Evolutionary conservation across 225 moss, liverwort and hornwort genomes (phyloP).

Genomic region (Lunularia cruciata): DNA sequence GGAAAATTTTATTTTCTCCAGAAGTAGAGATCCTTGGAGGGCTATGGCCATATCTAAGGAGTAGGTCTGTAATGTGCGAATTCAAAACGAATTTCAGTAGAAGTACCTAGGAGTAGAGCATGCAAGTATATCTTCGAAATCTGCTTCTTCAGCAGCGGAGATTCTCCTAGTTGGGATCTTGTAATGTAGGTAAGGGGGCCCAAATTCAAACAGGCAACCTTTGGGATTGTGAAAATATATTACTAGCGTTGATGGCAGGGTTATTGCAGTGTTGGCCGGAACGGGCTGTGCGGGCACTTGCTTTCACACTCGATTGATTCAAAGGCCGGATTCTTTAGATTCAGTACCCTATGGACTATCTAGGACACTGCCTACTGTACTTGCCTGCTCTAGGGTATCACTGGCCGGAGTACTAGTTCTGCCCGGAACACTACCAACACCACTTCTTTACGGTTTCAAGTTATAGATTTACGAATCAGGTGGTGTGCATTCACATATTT

Average conservation of each 20-base stretch:
- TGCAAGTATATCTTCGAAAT: slow-evolving; percentile 21
- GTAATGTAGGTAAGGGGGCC: slow-evolving; percentile 33
- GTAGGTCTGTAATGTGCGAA: slow-evolving; percentile 9
- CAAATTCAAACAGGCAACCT: slow-evolving; percentile 19
- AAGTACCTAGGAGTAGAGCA: slow-evolving; percentile 24
- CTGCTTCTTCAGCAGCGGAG: slow-evolving; percentile 19
- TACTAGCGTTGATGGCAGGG: slow-evolving; percentile 16
- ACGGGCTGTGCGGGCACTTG: slow-evolving; percentile 9
- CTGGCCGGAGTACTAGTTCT: too few species aligned
- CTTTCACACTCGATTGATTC: background rate
- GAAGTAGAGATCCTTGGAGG: slow-evolving; percentile 2
- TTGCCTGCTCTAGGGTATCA: too few species aligned
- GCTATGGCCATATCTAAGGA: slow-evolving; percentile 10
- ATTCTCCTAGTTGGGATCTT: slow-evolving; percentile 24
- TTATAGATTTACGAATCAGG: too few species aligned
- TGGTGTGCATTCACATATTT: too few species aligned
- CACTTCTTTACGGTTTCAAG: too few species aligned
- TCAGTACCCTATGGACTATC: too few species aligned
- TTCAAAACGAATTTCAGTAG: slow-evolving; percentile 4
- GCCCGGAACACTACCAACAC: too few species aligned
- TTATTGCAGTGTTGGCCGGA: background rate
- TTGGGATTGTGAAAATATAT: slow-evolving; percentile 28
- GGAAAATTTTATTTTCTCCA: slow-evolving; percentile 18
- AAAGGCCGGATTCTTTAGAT: background rate
- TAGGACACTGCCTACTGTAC: too few species aligned